phyloP scores from a whole-genome alignment of 371 early-diverging fungal species.

The Mortierella polycephala region DNA sequence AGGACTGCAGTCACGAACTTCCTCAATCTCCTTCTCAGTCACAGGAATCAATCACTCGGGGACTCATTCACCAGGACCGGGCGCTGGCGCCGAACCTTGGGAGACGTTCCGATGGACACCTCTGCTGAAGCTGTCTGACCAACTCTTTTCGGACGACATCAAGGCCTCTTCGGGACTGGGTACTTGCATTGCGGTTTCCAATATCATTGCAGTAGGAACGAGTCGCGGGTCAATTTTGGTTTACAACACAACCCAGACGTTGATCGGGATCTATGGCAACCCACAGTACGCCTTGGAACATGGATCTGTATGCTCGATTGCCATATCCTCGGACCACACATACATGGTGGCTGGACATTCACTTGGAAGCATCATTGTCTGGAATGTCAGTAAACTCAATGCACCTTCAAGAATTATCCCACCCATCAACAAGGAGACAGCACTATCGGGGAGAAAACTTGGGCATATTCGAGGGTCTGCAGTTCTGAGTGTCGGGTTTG shows the following conservation, averaged over 20 bases:
- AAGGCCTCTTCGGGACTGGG: slow-evolving; percentile 44
- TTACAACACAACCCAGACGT: slow-evolving; percentile 74
- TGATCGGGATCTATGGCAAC: slow-evolving; percentile 71
- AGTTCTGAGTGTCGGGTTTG: slow-evolving; percentile 77
- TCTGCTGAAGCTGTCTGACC: slow-evolving; percentile 72
- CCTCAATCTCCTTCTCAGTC: slow-evolving; percentile 41
- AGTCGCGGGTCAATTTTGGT: slow-evolving; percentile 77
- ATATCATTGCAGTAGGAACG: slow-evolving; percentile 78
- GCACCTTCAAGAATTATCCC: slow-evolving; percentile 64
- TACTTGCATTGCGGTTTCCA: slow-evolving; percentile 41
- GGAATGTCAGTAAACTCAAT: slow-evolving; percentile 72
- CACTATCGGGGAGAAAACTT: slow-evolving; percentile 63
- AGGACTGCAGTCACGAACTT: slow-evolving; percentile 44
- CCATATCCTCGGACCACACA: slow-evolving; percentile 76
- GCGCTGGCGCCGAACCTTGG: slow-evolving; percentile 62
- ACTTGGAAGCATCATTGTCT: slow-evolving; percentile 76
- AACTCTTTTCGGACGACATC: slow-evolving; percentile 70
- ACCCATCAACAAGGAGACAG: slow-evolving; percentile 58
- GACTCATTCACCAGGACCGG: slow-evolving; percentile 26
- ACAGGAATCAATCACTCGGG: slow-evolving; percentile 39
- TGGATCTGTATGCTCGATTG: slow-evolving; percentile 79
- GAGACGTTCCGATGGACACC: slow-evolving; percentile 84
- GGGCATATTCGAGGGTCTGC: slow-evolving; percentile 78
- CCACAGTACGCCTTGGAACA: slow-evolving; percentile 58
- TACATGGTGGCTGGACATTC: slow-evolving; percentile 79